Evolutionary conservation across 2,329 filamentous ascomycete genomes (phyloP).

Genomic region (Pestalotiopsis sp.): DNA sequence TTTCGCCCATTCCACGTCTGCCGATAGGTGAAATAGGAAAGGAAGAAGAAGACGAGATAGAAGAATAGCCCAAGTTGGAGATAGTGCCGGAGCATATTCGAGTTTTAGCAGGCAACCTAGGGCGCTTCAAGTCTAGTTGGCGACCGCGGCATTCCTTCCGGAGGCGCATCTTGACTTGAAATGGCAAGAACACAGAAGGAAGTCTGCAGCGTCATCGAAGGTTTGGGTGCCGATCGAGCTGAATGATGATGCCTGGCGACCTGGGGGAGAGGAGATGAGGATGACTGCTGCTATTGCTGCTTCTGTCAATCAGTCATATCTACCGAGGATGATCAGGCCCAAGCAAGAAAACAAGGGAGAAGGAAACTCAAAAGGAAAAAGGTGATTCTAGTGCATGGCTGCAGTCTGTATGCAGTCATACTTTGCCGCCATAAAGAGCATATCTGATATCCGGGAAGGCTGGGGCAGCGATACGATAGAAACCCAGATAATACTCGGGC

Average conservation of each 20-base stretch:
- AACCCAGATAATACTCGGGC: background rate
- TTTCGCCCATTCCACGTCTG: background rate
- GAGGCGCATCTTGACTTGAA: background rate
- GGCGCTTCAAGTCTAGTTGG: background rate
- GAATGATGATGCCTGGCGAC: background rate
- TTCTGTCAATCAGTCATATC: background rate
- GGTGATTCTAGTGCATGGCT: background rate
- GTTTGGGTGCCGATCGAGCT: background rate
- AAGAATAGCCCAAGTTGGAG: background rate
- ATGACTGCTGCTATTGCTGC: background rate
- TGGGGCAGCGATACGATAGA: background rate
- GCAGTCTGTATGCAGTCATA: background rate
- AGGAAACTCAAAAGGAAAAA: background rate
- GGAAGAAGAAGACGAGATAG: background rate
- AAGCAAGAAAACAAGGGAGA: background rate
- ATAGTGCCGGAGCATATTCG: conserved; percentile 2
- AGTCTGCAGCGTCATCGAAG: background rate
- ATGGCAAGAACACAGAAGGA: background rate
- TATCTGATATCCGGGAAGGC: background rate
- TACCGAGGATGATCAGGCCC: background rate
- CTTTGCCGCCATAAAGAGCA: background rate
- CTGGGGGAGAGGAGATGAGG: background rate
- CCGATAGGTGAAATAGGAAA: background rate
- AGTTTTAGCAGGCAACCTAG: background rate
- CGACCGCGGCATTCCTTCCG: background rate